Conservation (phyloP, 2,329 filamentous ascomycete genomes). For the Exophiala mesophila region DNA sequence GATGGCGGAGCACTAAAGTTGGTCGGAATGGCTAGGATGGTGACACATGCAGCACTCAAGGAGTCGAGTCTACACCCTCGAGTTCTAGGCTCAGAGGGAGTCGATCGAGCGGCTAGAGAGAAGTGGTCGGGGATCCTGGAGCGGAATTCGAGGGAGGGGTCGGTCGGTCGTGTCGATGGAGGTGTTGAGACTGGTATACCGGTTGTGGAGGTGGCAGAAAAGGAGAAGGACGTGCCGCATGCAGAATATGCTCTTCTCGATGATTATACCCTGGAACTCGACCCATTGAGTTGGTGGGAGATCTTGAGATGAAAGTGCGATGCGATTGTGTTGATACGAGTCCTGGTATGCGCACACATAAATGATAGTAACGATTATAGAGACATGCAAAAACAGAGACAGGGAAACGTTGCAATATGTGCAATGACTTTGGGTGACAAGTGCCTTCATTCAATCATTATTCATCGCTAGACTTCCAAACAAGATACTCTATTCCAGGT, state of each 20-base stretch:
- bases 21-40: conserved; percentile 21
- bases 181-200: not conserved
- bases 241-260: not conserved
- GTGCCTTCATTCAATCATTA: too few species aligned
- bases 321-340: too few species aligned
- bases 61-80: conserved; percentile 14
- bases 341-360: too few species aligned
- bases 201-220: not conserved
- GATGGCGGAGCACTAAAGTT: conserved; percentile 11
- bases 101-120: not conserved
- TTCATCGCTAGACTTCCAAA: too few species aligned
- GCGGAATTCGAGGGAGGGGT: not conserved
- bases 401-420: too few species aligned
- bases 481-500: too few species aligned
- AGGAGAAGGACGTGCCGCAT: not conserved
- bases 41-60: conserved; percentile 11
- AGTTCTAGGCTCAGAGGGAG: not conserved
- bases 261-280: conserved; percentile 4
- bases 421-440: too few species aligned
- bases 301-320: conserved; percentile 1
- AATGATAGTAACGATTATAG: too few species aligned
- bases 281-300: conserved; percentile 9
- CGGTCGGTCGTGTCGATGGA: not conserved
- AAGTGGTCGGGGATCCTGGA: not conserved
- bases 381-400: too few species aligned